phyloP scores from a whole-genome alignment of 257 asterid species.

The Penstemon barbatus region DNA sequence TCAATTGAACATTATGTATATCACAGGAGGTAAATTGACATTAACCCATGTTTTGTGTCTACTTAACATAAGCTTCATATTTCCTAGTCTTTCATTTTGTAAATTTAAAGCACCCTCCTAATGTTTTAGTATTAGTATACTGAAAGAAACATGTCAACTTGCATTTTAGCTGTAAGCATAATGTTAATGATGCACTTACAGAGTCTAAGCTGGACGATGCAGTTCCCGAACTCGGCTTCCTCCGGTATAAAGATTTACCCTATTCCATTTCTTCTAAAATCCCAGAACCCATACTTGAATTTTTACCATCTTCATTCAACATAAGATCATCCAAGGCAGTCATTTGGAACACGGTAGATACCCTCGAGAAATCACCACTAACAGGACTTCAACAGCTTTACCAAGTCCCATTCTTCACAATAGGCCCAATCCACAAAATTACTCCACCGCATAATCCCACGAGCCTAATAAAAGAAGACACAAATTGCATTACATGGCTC shows the following conservation, averaged over 20 bases:
- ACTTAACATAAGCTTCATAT: too few species aligned
- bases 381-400: conserved; percentile 21
- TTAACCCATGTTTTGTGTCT: too few species aligned
- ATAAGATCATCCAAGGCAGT: conserved; percentile 29
- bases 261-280: not conserved
- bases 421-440: conserved; percentile 43
- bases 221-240: conserved; percentile 28
- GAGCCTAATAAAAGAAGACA: conserved; percentile 30
- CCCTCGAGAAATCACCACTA: conserved; percentile 29
- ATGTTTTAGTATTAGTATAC: too few species aligned
- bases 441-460: conserved; percentile 14
- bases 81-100: too few species aligned
- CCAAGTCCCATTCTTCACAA: conserved; percentile 35
- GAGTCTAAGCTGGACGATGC: conserved; percentile 33
- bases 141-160: too few species aligned
- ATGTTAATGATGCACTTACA: conserved; percentile 18
- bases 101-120: too few species aligned
- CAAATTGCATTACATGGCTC: conserved; percentile 32
- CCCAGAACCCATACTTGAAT: not conserved
- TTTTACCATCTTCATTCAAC: not conserved
- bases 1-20: too few species aligned
- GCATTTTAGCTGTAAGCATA: not conserved
- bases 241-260: conserved; percentile 38
- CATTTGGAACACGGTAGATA: conserved; percentile 34
- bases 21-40: too few species aligned